These are phyloP conservation scores for Ilyonectria destructans DNA, from an alignment of 2,329 filamentous ascomycete species.

Conservation along the genomic window DNA sequence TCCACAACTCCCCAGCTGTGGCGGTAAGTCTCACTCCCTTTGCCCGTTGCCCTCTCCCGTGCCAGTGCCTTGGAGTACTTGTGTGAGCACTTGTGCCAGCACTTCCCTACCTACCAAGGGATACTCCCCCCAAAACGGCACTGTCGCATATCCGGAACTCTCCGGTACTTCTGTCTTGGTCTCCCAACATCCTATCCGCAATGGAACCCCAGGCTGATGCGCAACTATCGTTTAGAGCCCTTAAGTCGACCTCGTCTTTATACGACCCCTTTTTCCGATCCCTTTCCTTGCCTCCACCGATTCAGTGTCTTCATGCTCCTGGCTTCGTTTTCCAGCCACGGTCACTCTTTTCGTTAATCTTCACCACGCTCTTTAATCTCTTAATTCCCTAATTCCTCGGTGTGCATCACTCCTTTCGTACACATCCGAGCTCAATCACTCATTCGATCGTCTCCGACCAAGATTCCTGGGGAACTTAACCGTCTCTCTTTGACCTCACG, in stretches of 20 bases:
- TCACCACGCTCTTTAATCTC: slow-evolving; percentile 74
- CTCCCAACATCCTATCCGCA: slow-evolving; percentile 42
- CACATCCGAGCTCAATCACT: slow-evolving; percentile 50
- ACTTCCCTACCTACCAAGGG: slow-evolving; percentile 51
- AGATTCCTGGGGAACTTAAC: slow-evolving; percentile 70
- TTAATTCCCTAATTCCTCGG: slow-evolving; percentile 67
- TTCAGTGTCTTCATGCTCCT: slow-evolving; percentile 59
- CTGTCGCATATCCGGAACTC: slow-evolving; percentile 29
- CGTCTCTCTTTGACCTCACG: slow-evolving; percentile 62
- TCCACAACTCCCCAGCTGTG: slow-evolving; percentile 58
- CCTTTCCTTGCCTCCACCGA: slow-evolving; percentile 55
- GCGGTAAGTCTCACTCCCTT: slow-evolving; percentile 66
- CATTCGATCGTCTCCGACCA: slow-evolving; percentile 60
- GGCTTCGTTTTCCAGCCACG: slow-evolving; percentile 65
- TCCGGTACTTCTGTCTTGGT: slow-evolving; percentile 38
- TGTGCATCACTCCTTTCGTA: slow-evolving; percentile 54
- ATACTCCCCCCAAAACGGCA: slow-evolving; percentile 32
- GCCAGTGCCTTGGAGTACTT: slow-evolving; percentile 39
- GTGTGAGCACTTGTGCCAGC: slow-evolving; percentile 48
- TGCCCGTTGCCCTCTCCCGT: slow-evolving; percentile 43
- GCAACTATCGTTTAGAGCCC: slow-evolving; percentile 57
- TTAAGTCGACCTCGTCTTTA: slow-evolving; percentile 64
- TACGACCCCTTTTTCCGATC: slow-evolving; percentile 64
- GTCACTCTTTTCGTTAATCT: slow-evolving; percentile 71
- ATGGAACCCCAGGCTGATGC: slow-evolving; percentile 53